Conservation (phyloP, 2,329 filamentous ascomycete genomes). For the Pseudocercospora ulei region DNA sequence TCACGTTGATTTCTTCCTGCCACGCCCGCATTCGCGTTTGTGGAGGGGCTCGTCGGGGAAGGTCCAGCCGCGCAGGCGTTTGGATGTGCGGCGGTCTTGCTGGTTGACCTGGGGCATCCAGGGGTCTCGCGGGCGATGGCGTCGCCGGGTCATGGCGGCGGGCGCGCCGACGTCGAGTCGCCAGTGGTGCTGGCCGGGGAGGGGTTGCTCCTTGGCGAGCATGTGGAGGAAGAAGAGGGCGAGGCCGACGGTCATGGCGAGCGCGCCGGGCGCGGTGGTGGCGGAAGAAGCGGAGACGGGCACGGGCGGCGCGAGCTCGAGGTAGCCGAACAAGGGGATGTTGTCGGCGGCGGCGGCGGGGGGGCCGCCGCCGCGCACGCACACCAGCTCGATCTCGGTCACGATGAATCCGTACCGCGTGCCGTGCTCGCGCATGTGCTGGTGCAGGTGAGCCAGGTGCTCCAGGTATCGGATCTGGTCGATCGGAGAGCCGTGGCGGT, state of each 20-base stretch:
- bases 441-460: conserved; percentile 74
- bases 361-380: conserved; percentile 65
- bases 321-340: conserved; percentile 75
- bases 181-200: conserved; percentile 53
- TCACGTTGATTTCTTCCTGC: conserved; percentile 32
- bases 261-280: conserved; percentile 34
- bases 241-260: conserved; percentile 58
- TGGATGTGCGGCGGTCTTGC: conserved; percentile 66
- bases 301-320: conserved; percentile 60
- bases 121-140: conserved; percentile 57
- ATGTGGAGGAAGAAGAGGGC: conserved; percentile 71
- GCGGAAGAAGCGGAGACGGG: conserved; percentile 38
- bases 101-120: conserved; percentile 68
- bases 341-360: conserved; percentile 32
- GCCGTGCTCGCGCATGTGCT: conserved; percentile 84
- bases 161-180: conserved; percentile 64
- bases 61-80: conserved; percentile 64
- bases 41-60: conserved; percentile 64
- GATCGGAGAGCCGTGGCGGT: conserved; percentile 75
- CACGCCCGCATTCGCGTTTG: conserved; percentile 57
- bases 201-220: conserved; percentile 53
- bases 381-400: conserved; percentile 87
- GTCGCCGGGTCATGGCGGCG: conserved; percentile 60
- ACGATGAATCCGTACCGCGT: conserved; percentile 94
- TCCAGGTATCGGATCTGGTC: conserved; percentile 83